Evolutionary conservation across 2,329 filamentous ascomycete genomes (phyloP).

Genomic region (Calonectria montana): DNA sequence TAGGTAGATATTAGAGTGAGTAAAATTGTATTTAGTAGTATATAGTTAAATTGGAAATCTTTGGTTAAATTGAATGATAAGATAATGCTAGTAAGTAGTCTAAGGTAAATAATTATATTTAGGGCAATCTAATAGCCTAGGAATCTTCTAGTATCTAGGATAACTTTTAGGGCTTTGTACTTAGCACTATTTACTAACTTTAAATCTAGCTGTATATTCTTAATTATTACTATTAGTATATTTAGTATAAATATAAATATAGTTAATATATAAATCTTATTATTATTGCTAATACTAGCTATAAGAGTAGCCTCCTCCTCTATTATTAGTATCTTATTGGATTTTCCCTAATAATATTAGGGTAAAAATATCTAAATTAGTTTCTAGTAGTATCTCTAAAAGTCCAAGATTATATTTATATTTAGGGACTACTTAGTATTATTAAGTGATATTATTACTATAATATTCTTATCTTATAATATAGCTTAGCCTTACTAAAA

Average conservation of each 20-base stretch:
- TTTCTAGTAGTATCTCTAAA: not conserved
- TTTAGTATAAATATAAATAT: not conserved
- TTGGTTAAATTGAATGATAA: not conserved
- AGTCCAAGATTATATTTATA: not conserved
- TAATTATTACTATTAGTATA: constrained; percentile 11
- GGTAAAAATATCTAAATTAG: not conserved
- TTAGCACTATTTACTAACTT: not conserved
- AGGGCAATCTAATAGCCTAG: not conserved
- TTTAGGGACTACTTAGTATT: not conserved
- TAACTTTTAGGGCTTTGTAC: not conserved
- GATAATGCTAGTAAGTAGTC: not conserved
- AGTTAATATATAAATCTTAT: not conserved
- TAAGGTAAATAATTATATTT: not conserved
- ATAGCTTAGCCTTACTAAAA: not conserved
- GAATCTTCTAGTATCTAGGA: not conserved
- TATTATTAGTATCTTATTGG: not conserved
- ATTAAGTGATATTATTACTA: not conserved
- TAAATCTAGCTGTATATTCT: not conserved
- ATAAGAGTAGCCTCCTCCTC: not conserved
- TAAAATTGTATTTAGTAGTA: not conserved
- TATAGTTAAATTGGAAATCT: not conserved
- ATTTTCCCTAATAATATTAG: not conserved
- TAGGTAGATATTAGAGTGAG: not conserved
- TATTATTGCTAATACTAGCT: not conserved
- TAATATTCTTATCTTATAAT: not conserved